Evolutionary conservation across 2,329 filamentous ascomycete genomes (phyloP).

Genomic region (Ophiostoma sp.): DNA sequence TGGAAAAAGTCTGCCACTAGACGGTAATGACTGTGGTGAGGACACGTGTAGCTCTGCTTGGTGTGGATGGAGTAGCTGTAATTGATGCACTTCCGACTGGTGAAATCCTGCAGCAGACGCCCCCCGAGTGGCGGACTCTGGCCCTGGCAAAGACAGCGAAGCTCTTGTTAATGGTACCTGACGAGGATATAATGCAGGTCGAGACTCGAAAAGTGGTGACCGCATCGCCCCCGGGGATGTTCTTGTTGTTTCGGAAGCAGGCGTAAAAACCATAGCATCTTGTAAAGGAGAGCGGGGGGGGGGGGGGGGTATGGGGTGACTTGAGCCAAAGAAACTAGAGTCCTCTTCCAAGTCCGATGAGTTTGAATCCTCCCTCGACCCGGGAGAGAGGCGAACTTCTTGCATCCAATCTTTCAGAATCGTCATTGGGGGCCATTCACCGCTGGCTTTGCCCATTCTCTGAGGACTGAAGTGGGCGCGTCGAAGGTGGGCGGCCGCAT

Average conservation of each 20-base stretch:
- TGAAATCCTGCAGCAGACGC: background rate
- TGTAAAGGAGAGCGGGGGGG: background rate
- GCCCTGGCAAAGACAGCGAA: background rate
- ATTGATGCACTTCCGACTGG: background rate
- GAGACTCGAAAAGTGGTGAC: background rate
- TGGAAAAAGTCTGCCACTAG: background rate
- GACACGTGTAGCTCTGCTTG: background rate
- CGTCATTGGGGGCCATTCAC: conserved; percentile 52
- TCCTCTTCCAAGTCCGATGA: conserved; percentile 47
- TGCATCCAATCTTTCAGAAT: conserved; percentile 58
- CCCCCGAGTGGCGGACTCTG: background rate
- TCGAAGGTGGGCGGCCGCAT: conserved; percentile 83
- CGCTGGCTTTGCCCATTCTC: conserved; percentile 50
- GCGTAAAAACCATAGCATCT: background rate
- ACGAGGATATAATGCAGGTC: background rate
- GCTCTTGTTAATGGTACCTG: background rate
- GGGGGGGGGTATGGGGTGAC: background rate
- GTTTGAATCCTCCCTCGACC: conserved; percentile 42
- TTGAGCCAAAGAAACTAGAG: background rate
- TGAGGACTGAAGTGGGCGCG: conserved; percentile 77
- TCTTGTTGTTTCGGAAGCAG: background rate
- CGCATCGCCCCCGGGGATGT: background rate
- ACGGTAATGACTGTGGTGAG: background rate
- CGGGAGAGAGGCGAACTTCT: conserved; percentile 49
- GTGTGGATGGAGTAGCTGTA: background rate